phyloP scores from a whole-genome alignment of 106 monocot species.

The Allium fistulosum region DNA sequence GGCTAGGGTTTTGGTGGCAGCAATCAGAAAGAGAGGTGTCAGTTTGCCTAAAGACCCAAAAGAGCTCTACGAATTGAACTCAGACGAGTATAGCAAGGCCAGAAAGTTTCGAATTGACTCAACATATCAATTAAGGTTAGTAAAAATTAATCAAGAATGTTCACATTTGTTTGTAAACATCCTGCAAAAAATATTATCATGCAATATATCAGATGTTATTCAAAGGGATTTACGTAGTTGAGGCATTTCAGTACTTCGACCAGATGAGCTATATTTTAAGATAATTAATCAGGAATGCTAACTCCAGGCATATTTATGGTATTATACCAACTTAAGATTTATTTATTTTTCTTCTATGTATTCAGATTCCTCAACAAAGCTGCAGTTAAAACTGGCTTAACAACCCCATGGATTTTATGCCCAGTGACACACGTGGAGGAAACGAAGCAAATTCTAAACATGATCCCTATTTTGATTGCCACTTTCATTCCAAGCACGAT shows the following conservation, averaged over 20 bases:
- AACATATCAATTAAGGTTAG: slow-evolving; percentile 23
- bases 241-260: background rate
- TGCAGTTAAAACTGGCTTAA: slow-evolving; percentile 22
- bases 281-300: too few species aligned
- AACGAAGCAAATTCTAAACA: slow-evolving; percentile 51
- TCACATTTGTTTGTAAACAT: too few species aligned
- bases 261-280: background rate
- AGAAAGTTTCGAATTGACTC: slow-evolving; percentile 22
- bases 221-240: background rate
- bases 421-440: slow-evolving; percentile 55
- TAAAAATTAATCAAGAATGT: background rate
- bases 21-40: slow-evolving; percentile 25
- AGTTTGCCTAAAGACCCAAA: slow-evolving; percentile 24
- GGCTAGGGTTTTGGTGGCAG: slow-evolving; percentile 29
- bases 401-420: slow-evolving; percentile 26
- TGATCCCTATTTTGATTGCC: slow-evolving; percentile 39
- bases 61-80: slow-evolving; percentile 32
- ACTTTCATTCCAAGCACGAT: slow-evolving; percentile 38
- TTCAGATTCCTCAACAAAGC: slow-evolving; percentile 53
- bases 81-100: slow-evolving; percentile 10
- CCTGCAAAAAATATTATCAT: too few species aligned
- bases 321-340: too few species aligned
- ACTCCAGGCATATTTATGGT: too few species aligned
- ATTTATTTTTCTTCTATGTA: background rate
- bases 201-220: too few species aligned